These are phyloP conservation scores for Arachis monticola DNA, from an alignment of 331 rosid species.

Conservation along the genomic window DNA sequence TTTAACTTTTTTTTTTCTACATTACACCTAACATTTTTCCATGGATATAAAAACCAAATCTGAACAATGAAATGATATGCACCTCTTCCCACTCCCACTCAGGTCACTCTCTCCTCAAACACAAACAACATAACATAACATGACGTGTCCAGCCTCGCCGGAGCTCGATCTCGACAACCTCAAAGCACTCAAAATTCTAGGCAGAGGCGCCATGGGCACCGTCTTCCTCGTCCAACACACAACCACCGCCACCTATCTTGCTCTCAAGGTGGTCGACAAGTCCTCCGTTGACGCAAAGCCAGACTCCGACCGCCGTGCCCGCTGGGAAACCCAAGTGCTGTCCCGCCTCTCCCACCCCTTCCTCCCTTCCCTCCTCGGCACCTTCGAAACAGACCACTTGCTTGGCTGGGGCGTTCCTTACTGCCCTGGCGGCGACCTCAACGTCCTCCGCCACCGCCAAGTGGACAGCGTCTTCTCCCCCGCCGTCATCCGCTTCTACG, in stretches of 20 bases:
- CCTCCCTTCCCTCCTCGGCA: slow-evolving; percentile 65
- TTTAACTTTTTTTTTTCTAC: too few relatives aligned
- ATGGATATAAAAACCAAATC: too few relatives aligned
- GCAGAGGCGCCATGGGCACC: slow-evolving; percentile 96
- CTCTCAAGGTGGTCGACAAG: slow-evolving; percentile 77
- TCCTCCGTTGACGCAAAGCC: slow-evolving; percentile 36
- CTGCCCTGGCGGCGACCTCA: slow-evolving; percentile 95
- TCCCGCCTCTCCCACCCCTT: slow-evolving; percentile 65
- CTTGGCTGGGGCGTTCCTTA: slow-evolving; percentile 85
- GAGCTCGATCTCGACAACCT: slow-evolving; percentile 56
- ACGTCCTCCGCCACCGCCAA: slow-evolving; percentile 82
- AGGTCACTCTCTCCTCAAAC: too few relatives aligned
- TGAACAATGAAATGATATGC: background rate
- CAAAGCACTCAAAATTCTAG: slow-evolving; percentile 63
- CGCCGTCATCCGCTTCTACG: slow-evolving; percentile 73
- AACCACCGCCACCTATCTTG: slow-evolving; percentile 48
- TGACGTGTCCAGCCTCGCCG: slow-evolving; percentile 43
- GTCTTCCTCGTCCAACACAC: slow-evolving; percentile 76
- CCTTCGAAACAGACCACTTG: slow-evolving; percentile 54
- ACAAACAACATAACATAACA: slow-evolving; percentile 10
- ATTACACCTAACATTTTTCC: too few relatives aligned
- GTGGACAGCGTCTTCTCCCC: slow-evolving; percentile 78
- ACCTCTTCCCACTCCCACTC: background rate
- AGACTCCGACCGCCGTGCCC: slow-evolving; percentile 78
- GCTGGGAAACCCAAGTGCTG: slow-evolving; percentile 83